A percentile compares a stretch with the other conserved stretches of the same genome.
Evolutionary conservation across 768 basidiomycete genomes (phyloP).

Genomic region (Leccinum variicolor): DNA sequence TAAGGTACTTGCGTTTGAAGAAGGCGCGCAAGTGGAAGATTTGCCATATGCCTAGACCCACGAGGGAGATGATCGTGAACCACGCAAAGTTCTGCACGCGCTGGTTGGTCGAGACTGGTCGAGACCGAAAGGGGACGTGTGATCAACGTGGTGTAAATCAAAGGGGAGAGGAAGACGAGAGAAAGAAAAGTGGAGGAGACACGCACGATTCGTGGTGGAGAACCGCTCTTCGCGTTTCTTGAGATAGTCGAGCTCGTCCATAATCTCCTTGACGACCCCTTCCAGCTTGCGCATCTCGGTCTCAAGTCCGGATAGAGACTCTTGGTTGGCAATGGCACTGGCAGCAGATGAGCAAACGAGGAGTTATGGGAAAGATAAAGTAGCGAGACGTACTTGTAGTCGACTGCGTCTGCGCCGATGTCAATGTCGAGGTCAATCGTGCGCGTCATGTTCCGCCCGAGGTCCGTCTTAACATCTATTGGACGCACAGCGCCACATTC

Average conservation of each 20-base stretch:
- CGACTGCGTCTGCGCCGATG: slow-evolving; percentile 96
- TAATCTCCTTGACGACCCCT: slow-evolving; percentile 89
- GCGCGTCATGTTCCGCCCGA: slow-evolving; percentile 51
- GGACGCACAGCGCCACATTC: neutral
- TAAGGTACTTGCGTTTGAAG: slow-evolving; percentile 95
- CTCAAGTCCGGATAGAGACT: slow-evolving; percentile 91
- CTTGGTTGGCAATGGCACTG: slow-evolving; percentile 98
- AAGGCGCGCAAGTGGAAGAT: slow-evolving; percentile 90
- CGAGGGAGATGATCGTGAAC: slow-evolving; percentile 76
- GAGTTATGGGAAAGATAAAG: neutral
- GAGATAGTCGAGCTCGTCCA: slow-evolving; percentile 90
- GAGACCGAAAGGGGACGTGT: neutral
- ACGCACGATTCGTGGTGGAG: slow-evolving; percentile 82
- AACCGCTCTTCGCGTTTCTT: slow-evolving; percentile 88
- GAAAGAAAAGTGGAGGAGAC: neutral
- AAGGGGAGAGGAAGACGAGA: too few species aligned
- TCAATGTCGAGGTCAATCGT: slow-evolving; percentile 93
- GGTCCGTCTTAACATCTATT: slow-evolving; percentile 44
- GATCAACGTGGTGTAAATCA: neutral
- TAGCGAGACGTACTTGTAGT: slow-evolving; percentile 83
- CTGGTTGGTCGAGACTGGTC: slow-evolving; percentile 80
- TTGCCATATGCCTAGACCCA: slow-evolving; percentile 89
- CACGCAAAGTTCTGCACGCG: slow-evolving; percentile 93
- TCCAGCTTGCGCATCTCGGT: slow-evolving; percentile 99
- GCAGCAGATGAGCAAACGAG: neutral